Percentiles rank a stretch among this genome's conserved stretches.
phyloP scores from a whole-genome alignment of 2,329 filamentous ascomycete species.

The Colletotrichum tamarilloi region DNA sequence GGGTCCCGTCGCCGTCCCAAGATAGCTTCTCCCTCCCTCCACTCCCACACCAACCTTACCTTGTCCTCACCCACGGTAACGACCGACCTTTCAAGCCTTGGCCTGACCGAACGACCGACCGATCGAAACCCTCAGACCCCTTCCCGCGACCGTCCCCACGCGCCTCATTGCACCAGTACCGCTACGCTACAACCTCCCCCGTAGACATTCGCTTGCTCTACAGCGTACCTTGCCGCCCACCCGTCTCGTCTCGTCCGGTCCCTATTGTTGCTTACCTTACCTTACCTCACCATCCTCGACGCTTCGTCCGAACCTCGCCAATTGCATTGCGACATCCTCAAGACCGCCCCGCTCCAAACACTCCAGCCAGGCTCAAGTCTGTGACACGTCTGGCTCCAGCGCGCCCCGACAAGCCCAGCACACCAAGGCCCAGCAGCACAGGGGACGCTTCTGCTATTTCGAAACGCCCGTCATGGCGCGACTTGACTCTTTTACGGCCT shows the following conservation, averaged over 20 bases:
- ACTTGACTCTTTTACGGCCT: constrained; percentile 28
- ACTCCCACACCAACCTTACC: not conserved
- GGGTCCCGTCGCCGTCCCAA: not conserved
- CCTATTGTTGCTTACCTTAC: constrained; percentile 1
- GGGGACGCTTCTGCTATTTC: constrained; percentile 17
- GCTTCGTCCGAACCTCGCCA: constrained; percentile 34
- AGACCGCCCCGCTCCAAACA: constrained; percentile 23
- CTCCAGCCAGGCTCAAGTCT: constrained; percentile 25
- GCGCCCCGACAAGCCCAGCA: not conserved
- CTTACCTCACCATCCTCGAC: constrained; percentile 6
- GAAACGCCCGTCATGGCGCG: constrained; percentile 34
- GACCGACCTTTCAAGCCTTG: not conserved
- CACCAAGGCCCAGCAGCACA: not conserved
- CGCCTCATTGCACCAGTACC: not conserved
- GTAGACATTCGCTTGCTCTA: constrained; percentile 35
- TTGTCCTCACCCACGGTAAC: not conserved
- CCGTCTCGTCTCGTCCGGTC: not conserved
- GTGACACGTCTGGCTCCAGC: constrained; percentile 34
- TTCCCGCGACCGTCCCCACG: constrained; percentile 9
- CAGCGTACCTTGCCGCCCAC: not conserved
- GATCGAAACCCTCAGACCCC: constrained; percentile 21
- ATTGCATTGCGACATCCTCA: constrained; percentile 31
- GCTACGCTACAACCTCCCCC: not conserved
- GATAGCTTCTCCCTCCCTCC: not conserved
- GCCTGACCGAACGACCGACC: not conserved